Percentiles rank a stretch among this genome's conserved stretches.
Conservation (phyloP, 805 yeast species). For the Myxozyma udenii region DNA sequence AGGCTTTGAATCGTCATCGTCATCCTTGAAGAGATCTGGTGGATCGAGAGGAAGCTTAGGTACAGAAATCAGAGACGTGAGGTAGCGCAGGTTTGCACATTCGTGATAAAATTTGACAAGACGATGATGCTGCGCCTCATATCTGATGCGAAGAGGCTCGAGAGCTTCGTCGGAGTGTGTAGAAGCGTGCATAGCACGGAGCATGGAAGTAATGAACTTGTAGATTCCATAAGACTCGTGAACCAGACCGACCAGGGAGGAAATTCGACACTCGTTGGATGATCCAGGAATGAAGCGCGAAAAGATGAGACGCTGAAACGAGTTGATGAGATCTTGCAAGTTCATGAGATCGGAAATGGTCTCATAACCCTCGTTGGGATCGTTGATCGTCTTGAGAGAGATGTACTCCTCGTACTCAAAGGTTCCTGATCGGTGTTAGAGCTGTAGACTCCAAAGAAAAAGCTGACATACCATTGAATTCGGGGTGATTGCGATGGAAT, state of each 20-base stretch:
- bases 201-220: constrained; percentile 83
- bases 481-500: constrained; percentile 81
- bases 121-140: constrained; percentile 63
- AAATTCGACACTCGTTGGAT: constrained; percentile 67
- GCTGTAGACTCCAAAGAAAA: not conserved
- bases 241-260: constrained; percentile 85
- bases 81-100: constrained; percentile 76
- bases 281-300: constrained; percentile 63
- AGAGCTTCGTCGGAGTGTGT: constrained; percentile 73
- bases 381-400: constrained; percentile 79
- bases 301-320: constrained; percentile 70
- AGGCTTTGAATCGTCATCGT: constrained; percentile 41
- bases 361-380: constrained; percentile 89
- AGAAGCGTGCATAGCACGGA: constrained; percentile 77
- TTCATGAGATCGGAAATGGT: constrained; percentile 80
- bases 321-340: constrained; percentile 78
- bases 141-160: constrained; percentile 68
- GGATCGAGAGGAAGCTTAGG: constrained; percentile 62
- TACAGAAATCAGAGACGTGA: constrained; percentile 75
- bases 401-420: constrained; percentile 95
- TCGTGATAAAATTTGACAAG: constrained; percentile 84
- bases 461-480: constrained; percentile 63
- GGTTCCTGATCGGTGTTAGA: constrained; percentile 39
- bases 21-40: constrained; percentile 54
- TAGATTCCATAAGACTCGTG: constrained; percentile 91